Evolutionary conservation across 306 rosid genomes (phyloP).

Genomic region (Vigna mungo): DNA sequence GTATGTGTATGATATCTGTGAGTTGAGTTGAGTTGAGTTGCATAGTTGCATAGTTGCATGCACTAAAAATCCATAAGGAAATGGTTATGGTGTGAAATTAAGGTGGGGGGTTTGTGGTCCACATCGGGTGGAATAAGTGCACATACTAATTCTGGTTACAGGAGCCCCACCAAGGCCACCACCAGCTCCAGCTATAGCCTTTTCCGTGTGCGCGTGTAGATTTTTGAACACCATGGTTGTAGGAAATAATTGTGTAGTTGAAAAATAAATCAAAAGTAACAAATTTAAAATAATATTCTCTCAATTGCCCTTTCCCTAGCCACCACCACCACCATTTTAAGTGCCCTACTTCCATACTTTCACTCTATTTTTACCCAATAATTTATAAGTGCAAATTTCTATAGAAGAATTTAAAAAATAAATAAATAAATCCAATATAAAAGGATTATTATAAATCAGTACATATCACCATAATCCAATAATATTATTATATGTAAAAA

Average conservation of each 20-base stretch:
- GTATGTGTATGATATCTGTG: too few relatives aligned
- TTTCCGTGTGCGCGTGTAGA: conserved; percentile 50
- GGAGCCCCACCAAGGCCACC: conserved; percentile 48
- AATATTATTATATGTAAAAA: too few relatives aligned
- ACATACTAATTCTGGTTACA: conserved; percentile 45
- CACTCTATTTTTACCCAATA: too few relatives aligned
- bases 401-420: too few relatives aligned
- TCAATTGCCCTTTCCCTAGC: background rate
- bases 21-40: conserved; percentile 20
- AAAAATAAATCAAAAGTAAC: conserved; percentile 24
- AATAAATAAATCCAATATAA: too few relatives aligned
- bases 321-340: background rate
- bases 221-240: conserved; percentile 45
- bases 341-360: background rate
- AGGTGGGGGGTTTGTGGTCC: conserved; percentile 48
- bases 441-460: too few relatives aligned
- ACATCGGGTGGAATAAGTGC: conserved; percentile 49
- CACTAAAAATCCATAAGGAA: conserved; percentile 30
- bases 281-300: background rate
- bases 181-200: conserved; percentile 39
- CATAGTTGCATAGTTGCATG: conserved; percentile 31
- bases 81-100: conserved; percentile 21
- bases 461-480: too few relatives aligned
- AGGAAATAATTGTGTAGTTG: conserved; percentile 50
- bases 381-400: too few relatives aligned